Conservation (phyloP, 805 yeast species). For the Wickerhamiella siamensis region DNA sequence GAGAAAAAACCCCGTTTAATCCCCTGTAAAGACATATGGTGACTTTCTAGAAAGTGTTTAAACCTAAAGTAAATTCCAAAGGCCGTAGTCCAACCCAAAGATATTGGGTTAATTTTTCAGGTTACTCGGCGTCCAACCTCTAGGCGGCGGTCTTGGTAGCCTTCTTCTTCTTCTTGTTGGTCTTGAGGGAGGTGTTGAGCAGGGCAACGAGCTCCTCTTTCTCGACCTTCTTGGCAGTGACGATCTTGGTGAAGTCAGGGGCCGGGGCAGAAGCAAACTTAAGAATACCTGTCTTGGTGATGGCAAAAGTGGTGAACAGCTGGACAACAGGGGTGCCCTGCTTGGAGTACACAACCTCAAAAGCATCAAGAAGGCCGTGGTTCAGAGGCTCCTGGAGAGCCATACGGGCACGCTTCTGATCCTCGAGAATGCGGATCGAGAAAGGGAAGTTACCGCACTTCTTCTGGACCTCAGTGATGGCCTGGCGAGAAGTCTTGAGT, state of each 20-base stretch:
- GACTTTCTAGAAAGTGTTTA: too few relatives aligned
- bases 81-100: too few relatives aligned
- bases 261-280: conserved; percentile 42
- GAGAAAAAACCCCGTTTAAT: too few relatives aligned
- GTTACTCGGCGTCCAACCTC: too few relatives aligned
- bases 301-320: conserved; percentile 58
- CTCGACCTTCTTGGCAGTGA: conserved; percentile 40
- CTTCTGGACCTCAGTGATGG: conserved; percentile 51
- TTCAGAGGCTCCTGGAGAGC: conserved; percentile 59
- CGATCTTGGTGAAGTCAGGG: conserved; percentile 36
- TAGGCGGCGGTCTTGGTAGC: conserved; percentile 26
- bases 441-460: conserved; percentile 57
- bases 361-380: conserved; percentile 53
- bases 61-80: too few relatives aligned
- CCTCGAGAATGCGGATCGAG: conserved; percentile 48
- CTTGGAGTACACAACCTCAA: conserved; percentile 55
- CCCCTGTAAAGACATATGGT: too few relatives aligned
- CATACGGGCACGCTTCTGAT: conserved; percentile 56
- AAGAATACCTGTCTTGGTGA: conserved; percentile 59
- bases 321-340: conserved; percentile 55
- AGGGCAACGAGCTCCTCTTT: conserved; percentile 33
- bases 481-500: conserved; percentile 54
- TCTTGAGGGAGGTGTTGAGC: conserved; percentile 36
- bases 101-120: too few relatives aligned
- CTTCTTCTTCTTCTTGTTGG: conserved; percentile 31